Evolutionary conservation across 2,329 filamentous ascomycete species (phyloP).

Genomic region (Cordyceps tenuipes): DNA sequence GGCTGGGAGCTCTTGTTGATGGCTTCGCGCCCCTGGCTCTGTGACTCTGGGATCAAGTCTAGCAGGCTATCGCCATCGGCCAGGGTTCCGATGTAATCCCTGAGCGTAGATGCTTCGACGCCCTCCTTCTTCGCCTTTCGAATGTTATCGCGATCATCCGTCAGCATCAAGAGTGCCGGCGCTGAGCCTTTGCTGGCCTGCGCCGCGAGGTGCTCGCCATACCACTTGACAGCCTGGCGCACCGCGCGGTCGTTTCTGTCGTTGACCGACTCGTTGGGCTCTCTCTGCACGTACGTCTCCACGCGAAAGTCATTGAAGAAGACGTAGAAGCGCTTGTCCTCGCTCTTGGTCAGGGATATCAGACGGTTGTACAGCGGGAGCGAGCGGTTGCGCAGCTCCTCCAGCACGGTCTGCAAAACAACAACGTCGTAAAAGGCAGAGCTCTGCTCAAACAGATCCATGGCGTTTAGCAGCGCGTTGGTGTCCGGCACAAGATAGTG

Average conservation of each 20-base stretch:
- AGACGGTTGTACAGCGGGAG: constrained; percentile 91
- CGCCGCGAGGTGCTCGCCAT: constrained; percentile 68
- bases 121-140: constrained; percentile 70
- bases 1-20: constrained; percentile 55
- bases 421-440: constrained; percentile 95
- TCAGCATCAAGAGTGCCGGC: constrained; percentile 85
- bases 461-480: constrained; percentile 87
- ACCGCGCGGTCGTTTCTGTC: constrained; percentile 94
- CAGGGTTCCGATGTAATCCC: constrained; percentile 74
- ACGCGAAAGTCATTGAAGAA: constrained; percentile 98
- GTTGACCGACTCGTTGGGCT: constrained; percentile 79
- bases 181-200: constrained; percentile 38
- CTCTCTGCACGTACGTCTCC: constrained; percentile 76
- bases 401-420: constrained; percentile 88
- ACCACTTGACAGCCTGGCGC: constrained; percentile 80
- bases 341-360: constrained; percentile 82
- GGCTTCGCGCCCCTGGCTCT: constrained; percentile 52
- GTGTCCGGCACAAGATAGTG: constrained; percentile 96
- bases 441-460: constrained; percentile 93
- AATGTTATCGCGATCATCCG: constrained; percentile 83
- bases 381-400: constrained; percentile 90
- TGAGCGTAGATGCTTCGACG: constrained; percentile 59
- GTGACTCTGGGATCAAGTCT: constrained; percentile 83
- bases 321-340: constrained; percentile 95
- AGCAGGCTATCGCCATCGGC: constrained; percentile 78